Conservation (phyloP, 192 early-diverging fungal species). For the Dissophora ornata region DNA sequence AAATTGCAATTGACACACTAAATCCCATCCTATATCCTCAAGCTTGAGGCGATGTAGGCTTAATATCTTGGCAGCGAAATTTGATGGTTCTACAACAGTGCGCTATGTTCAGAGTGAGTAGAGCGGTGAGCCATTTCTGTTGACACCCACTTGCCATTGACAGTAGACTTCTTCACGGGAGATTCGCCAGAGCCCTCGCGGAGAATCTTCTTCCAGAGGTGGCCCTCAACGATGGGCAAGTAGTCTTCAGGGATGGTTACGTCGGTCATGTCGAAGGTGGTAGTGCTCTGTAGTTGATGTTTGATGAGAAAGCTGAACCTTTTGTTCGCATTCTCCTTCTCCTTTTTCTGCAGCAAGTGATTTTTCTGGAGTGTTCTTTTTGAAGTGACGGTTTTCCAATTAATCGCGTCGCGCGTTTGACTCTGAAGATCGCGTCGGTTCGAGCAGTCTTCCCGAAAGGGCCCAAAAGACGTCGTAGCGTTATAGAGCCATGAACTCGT, state of each 20-base stretch:
- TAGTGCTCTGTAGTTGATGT: neutral
- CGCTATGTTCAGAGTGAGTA: no score
- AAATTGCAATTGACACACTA: neutral
- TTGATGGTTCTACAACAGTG: no score
- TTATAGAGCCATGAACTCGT: no score
- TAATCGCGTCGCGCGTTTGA: no score
- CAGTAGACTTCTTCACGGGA: conserved; percentile 26
- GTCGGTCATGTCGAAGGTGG: conserved; percentile 33
- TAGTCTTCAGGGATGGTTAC: conserved; percentile 51
- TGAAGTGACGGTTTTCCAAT: conserved; percentile 1
- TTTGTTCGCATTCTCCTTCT: neutral
- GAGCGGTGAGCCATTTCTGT: no score
- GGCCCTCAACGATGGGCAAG: conserved; percentile 47
- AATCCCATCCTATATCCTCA: no score
- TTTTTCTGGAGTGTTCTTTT: conserved; percentile 25
- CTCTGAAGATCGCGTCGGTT: no score
- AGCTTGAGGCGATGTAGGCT: no score
- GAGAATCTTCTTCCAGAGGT: conserved; percentile 54
- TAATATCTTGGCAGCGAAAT: no score
- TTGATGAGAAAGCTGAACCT: neutral
- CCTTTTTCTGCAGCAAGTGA: no score
- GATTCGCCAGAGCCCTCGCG: conserved; percentile 50
- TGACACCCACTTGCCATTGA: conserved; percentile 26
- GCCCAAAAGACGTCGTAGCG: no score
- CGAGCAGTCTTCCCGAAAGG: no score